Evolutionary conservation across 441 rosid species (phyloP).

Genomic region (Aleurites moluccanus): DNA sequence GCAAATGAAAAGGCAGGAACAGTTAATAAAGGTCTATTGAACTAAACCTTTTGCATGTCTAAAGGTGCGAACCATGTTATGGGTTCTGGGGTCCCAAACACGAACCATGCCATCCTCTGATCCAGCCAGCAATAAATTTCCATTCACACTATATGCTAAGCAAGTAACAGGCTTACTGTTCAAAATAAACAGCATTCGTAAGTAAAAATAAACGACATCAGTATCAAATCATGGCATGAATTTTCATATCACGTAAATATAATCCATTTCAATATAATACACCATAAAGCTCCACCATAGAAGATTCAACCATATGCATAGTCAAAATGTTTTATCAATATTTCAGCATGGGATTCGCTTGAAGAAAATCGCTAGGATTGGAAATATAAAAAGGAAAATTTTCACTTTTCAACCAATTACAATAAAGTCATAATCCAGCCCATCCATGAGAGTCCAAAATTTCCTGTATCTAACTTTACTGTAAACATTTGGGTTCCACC

Average conservation of each 20-base stretch:
- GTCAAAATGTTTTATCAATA: background rate
- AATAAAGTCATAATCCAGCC: background rate
- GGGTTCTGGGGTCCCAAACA: slow-evolving; percentile 61
- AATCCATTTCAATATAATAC: background rate
- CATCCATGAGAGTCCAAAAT: background rate
- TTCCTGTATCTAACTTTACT: too few species aligned
- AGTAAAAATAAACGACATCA: background rate
- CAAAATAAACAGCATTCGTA: slow-evolving; percentile 4
- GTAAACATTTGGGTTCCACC: too few species aligned
- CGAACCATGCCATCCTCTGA: slow-evolving; percentile 77
- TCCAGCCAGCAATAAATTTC: slow-evolving; percentile 69
- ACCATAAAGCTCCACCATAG: background rate
- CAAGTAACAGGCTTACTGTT: slow-evolving; percentile 75
- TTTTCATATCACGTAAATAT: background rate
- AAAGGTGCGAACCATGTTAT: slow-evolving; percentile 49
- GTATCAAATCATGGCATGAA: background rate
- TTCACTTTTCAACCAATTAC: background rate
- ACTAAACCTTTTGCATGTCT: slow-evolving; percentile 61
- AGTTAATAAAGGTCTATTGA: background rate
- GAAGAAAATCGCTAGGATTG: background rate
- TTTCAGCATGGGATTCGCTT: background rate
- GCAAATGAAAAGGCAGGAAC: slow-evolving; percentile 4
- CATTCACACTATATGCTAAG: slow-evolving; percentile 56
- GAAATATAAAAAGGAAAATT: background rate
- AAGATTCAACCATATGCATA: background rate